phyloP scores from a whole-genome alignment of 2,329 filamentous ascomycete species.

The Beauveria scarabaeidicola region DNA sequence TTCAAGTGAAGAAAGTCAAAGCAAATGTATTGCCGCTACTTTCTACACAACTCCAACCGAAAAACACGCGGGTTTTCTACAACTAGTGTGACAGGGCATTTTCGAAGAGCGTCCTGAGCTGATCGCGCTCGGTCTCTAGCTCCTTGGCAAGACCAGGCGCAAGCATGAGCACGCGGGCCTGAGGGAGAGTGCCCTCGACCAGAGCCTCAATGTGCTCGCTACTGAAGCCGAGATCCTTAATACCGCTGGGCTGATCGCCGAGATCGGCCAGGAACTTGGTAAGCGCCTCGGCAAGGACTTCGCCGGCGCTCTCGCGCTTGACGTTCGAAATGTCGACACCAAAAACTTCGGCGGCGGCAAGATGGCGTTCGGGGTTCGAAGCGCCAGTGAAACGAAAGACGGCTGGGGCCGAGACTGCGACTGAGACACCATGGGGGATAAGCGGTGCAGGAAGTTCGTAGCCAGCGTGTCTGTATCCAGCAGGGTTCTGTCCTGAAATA shows the following conservation, averaged over 20 bases:
- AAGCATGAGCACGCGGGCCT: conserved; percentile 82
- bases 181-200: conserved; percentile 91
- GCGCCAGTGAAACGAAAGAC: conserved; percentile 90
- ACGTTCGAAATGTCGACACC: conserved; percentile 83
- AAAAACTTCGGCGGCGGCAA: conserved; percentile 82
- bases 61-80: not conserved
- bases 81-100: conserved; percentile 36
- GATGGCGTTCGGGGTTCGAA: conserved; percentile 85
- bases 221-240: conserved; percentile 77
- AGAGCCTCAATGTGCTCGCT: conserved; percentile 67
- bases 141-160: conserved; percentile 73
- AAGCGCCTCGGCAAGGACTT: conserved; percentile 77
- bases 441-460: conserved; percentile 70
- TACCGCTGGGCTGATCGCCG: conserved; percentile 81
- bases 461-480: conserved; percentile 73
- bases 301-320: conserved; percentile 81
- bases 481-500: conserved; percentile 89
- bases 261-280: conserved; percentile 71
- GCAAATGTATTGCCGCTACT: not conserved
- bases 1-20: conserved; percentile 21
- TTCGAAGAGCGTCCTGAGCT: conserved; percentile 63
- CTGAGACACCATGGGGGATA: conserved; percentile 92
- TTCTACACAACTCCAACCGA: not conserved
- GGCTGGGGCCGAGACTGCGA: conserved; percentile 85
- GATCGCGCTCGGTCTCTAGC: conserved; percentile 60